Evolutionary conservation across 2,329 filamentous ascomycete species (phyloP).

Genomic region (Fusarium graminum): DNA sequence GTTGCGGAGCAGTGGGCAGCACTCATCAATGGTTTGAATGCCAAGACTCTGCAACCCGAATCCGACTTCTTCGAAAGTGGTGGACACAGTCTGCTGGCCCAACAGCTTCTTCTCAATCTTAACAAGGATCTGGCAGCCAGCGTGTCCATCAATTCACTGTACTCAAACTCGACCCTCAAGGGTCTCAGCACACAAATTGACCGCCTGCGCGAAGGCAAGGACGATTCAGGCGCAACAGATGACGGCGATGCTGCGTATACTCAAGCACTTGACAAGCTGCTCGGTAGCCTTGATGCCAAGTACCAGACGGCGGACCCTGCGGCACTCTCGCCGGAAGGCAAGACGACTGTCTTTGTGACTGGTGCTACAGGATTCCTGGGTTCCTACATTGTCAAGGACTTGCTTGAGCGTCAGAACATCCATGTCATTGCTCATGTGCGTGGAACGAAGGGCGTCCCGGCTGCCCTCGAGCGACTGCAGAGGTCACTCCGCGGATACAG

Average conservation of each 20-base stretch:
- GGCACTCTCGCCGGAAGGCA: not conserved
- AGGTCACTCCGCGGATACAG: not conserved
- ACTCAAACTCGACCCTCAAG: not conserved
- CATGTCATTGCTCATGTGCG: no score
- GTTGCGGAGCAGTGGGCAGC: not conserved
- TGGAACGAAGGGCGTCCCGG: no score
- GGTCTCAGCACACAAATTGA: not conserved
- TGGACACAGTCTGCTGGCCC: not conserved
- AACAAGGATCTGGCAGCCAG: not conserved
- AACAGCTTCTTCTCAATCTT: not conserved
- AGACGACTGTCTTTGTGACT: not conserved
- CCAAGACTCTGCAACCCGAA: not conserved
- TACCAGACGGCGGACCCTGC: not conserved
- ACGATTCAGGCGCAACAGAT: not conserved
- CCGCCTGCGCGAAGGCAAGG: not conserved
- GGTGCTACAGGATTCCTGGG: not conserved
- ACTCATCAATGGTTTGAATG: not conserved
- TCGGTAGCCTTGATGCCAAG: not conserved
- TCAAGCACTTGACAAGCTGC: not conserved
- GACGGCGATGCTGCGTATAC: not conserved
- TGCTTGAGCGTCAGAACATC: not conserved
- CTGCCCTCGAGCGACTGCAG: not conserved
- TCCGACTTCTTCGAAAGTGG: slow-evolving; percentile 2
- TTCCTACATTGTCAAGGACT: not conserved
- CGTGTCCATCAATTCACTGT: not conserved